These are phyloP conservation scores for Stachybotrys elegans DNA, from an alignment of 2,329 filamentous ascomycete species.

Conservation along the genomic window DNA sequence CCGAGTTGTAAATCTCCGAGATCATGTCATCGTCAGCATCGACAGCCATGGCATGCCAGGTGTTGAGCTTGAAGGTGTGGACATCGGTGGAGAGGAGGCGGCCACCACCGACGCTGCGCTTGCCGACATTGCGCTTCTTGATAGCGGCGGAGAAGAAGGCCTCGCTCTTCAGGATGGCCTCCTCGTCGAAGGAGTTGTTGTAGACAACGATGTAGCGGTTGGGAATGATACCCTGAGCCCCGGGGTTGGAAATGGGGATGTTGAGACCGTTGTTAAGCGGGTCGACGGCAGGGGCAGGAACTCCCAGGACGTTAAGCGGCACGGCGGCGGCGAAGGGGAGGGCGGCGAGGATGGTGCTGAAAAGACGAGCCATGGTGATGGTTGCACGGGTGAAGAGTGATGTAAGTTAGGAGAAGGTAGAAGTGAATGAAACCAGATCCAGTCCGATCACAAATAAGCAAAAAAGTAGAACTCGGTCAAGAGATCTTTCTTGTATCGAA, in stretches of 20 bases:
- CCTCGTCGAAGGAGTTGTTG: constrained; percentile 46
- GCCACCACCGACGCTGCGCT: constrained; percentile 45
- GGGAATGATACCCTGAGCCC: constrained; percentile 43
- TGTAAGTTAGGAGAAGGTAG: not conserved
- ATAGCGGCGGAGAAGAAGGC: constrained; percentile 41
- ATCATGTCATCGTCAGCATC: constrained; percentile 48
- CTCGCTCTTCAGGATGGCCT: constrained; percentile 45
- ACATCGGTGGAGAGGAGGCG: constrained; percentile 42
- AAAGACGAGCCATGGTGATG: constrained; percentile 19
- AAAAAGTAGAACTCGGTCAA: too few species aligned
- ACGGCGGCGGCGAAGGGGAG: constrained; percentile 21
- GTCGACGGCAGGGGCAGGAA: constrained; percentile 9
- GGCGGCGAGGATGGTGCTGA: constrained; percentile 17
- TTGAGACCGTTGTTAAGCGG: constrained; percentile 16
- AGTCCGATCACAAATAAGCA: not conserved
- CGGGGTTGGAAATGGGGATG: constrained; percentile 42
- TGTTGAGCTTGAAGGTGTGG: constrained; percentile 39
- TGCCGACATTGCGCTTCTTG: constrained; percentile 52
- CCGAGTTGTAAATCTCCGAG: constrained; percentile 39
- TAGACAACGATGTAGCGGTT: constrained; percentile 63
- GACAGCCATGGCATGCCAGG: constrained; percentile 49
- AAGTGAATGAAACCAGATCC: constrained; percentile 2
- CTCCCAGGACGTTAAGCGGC: constrained; percentile 14
- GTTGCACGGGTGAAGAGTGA: constrained; percentile 8
- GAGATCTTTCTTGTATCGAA: not conserved